Percentiles rank a stretch among this genome's conserved stretches.
These are phyloP conservation scores for Termitomyces sp. DNA, from an alignment of 768 basidiomycete species.

Conservation along the genomic window DNA sequence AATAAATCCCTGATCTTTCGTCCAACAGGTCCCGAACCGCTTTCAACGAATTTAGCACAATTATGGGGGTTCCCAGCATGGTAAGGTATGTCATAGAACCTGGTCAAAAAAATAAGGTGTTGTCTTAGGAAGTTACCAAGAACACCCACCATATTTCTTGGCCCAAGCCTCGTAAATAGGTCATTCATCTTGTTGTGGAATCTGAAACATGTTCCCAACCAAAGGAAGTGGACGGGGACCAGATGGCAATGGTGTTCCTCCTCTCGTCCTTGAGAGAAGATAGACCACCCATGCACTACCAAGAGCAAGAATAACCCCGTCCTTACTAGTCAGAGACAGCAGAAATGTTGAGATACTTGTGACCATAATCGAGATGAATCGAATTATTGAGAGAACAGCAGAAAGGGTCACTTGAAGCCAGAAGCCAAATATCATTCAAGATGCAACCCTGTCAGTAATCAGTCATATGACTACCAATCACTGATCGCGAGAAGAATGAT, in stretches of 20 bases:
- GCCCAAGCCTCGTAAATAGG: slow-evolving; percentile 17
- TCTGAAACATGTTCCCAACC: slow-evolving; percentile 19
- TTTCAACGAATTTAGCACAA: slow-evolving; percentile 18
- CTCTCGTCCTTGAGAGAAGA: slow-evolving; percentile 5
- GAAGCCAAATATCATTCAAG: too few relatives aligned
- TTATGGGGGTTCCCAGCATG: slow-evolving; percentile 15
- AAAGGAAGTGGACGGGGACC: slow-evolving; percentile 17
- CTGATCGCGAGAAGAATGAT: too few relatives aligned
- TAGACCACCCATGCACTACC: slow-evolving; percentile 4
- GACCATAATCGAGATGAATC: not conserved
- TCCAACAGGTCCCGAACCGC: slow-evolving; percentile 12
- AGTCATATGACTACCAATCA: too few relatives aligned
- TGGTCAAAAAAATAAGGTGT: not conserved
- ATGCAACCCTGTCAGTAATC: too few relatives aligned
- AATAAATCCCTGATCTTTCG: slow-evolving; percentile 15
- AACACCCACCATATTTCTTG: slow-evolving; percentile 15
- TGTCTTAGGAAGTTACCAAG: not conserved
- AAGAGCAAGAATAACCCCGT: slow-evolving; percentile 1
- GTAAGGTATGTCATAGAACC: slow-evolving; percentile 17
- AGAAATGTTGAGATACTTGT: not conserved
- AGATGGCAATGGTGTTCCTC: slow-evolving; percentile 12
- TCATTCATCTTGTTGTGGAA: slow-evolving; percentile 19
- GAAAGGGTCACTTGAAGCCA: not conserved
- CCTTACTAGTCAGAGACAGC: slow-evolving; percentile 1
- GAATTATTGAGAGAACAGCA: not conserved